Evolutionary conservation across 768 basidiomycete species (phyloP).

Genomic region (Scleroderma bovista): DNA sequence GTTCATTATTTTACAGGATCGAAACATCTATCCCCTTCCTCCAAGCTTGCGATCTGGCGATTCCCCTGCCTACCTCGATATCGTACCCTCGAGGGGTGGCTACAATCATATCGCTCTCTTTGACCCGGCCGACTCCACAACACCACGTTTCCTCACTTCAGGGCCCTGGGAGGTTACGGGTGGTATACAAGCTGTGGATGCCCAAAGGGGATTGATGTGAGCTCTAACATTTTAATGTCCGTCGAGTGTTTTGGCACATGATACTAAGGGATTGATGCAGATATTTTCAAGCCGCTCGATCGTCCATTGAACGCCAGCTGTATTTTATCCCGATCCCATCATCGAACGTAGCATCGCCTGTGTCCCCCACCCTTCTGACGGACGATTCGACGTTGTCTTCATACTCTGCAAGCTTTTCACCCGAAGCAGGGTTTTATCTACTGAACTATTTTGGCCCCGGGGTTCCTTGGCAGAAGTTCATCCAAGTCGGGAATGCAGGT

Average conservation of each 20-base stretch:
- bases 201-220: constrained; percentile 63
- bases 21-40: constrained; percentile 58
- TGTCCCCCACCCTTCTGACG: constrained; percentile 45
- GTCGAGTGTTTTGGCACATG: constrained; percentile 14
- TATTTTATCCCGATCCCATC: constrained; percentile 74
- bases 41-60: constrained; percentile 35
- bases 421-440: constrained; percentile 79
- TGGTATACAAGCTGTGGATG: constrained; percentile 68
- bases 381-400: constrained; percentile 48
- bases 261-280: constrained; percentile 37
- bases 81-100: constrained; percentile 76
- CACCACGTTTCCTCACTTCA: constrained; percentile 77
- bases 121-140: constrained; percentile 61
- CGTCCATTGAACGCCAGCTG: constrained; percentile 79
- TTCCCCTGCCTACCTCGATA: constrained; percentile 77
- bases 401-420: constrained; percentile 74
- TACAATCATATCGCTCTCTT: constrained; percentile 93
- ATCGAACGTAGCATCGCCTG: constrained; percentile 25
- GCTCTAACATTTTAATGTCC: constrained; percentile 34
- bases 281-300: constrained; percentile 84
- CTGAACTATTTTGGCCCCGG: constrained; percentile 75
- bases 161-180: constrained; percentile 89
- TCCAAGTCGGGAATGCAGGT: constrained; percentile 49
- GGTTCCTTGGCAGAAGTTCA: constrained; percentile 82
- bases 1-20: constrained; percentile 38